Conservation (phyloP, 169 alveolate species). For the Plasmodium vivax region DNA sequence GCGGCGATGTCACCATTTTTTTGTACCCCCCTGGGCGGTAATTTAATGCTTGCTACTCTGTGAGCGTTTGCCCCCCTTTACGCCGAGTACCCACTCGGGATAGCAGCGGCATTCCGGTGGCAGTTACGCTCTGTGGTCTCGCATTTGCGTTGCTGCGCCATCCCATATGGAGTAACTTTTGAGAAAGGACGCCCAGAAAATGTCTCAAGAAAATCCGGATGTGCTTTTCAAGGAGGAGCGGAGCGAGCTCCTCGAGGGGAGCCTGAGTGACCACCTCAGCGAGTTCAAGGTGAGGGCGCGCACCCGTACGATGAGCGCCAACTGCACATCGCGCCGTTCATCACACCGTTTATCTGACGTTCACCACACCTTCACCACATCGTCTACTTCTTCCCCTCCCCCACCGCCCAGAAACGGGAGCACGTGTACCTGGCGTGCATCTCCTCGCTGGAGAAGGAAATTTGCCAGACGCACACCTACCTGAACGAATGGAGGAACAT, state of each 20-base stretch:
- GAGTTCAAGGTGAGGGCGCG: constrained; percentile 35
- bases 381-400: neutral
- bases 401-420: constrained; percentile 24
- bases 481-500: constrained; percentile 67
- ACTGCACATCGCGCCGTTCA: neutral
- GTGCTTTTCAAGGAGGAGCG: constrained; percentile 28
- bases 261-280: constrained; percentile 15
- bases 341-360: neutral
- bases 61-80: neutral
- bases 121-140: neutral
- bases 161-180: constrained; percentile 21
- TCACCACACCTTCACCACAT: neutral
- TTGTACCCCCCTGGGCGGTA: neutral
- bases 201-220: constrained; percentile 49
- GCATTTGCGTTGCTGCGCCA: neutral
- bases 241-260: constrained; percentile 30
- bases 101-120: neutral
- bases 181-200: constrained; percentile 1
- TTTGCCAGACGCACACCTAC: constrained; percentile 49
- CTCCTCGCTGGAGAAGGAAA: constrained; percentile 59
- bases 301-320: too few relatives aligned
- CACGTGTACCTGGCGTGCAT: constrained; percentile 65
- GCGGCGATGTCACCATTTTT: neutral
- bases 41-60: neutral
- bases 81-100: neutral